These are phyloP conservation scores for bread wheat (Triticum aestivum) DNA, from an alignment of 176 grass and related monocot species.

Conservation along the genomic window DNA sequence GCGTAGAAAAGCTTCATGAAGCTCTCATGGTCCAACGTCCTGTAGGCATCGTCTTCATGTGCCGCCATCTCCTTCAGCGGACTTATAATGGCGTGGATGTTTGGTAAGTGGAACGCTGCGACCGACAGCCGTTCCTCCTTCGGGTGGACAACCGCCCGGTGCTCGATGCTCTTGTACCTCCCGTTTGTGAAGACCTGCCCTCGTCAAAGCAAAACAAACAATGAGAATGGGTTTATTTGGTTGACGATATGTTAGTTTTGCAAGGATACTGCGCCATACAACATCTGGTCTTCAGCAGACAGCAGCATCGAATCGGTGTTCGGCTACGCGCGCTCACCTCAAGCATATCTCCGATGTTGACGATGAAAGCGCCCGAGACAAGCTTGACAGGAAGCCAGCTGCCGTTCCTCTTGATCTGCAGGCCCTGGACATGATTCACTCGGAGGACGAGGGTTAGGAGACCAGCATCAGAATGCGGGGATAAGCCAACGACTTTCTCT, in stretches of 20 bases:
- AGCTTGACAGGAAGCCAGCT: constrained; percentile 56
- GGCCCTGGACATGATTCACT: constrained; percentile 54
- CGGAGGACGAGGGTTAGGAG: constrained; percentile 54
- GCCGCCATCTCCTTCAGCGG: constrained; percentile 30
- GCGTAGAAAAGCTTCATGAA: constrained; percentile 38
- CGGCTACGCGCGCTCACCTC: constrained; percentile 1
- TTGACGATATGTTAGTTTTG: not conserved
- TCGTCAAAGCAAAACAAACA: not conserved
- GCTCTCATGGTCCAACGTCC: constrained; percentile 16
- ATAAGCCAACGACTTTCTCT: constrained; percentile 56
- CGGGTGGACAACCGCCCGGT: constrained; percentile 31
- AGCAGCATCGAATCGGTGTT: not conserved
- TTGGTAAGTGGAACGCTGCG: constrained; percentile 54
- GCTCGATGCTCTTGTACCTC: constrained; percentile 50
- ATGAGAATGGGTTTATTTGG: not conserved
- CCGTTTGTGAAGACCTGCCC: constrained; percentile 56
- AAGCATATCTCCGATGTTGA: constrained; percentile 62
- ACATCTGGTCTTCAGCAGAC: not conserved
- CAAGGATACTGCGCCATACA: not conserved
- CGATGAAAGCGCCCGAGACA: constrained; percentile 39
- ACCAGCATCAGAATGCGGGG: constrained; percentile 62
- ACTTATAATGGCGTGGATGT: constrained; percentile 29
- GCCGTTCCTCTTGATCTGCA: constrained; percentile 51
- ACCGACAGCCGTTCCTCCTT: constrained; percentile 45
- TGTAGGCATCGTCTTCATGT: constrained; percentile 3